Conservation (phyloP, 306 rosid genomes). For the Quercus wislizeni region DNA sequence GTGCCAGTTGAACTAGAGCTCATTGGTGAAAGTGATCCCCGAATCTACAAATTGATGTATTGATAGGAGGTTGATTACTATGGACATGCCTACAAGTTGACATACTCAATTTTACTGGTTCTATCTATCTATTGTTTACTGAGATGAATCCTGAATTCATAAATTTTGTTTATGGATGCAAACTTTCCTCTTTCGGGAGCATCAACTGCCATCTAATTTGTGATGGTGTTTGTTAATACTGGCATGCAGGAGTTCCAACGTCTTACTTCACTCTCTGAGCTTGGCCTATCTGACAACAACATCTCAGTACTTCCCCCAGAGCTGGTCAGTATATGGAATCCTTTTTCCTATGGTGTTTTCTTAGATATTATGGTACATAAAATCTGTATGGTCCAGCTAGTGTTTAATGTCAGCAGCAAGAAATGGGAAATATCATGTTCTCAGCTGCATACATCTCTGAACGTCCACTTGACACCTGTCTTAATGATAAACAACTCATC, state of each 20-base stretch:
- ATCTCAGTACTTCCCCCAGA: conserved; percentile 78
- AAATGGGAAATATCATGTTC: not conserved
- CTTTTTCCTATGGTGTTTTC: not conserved
- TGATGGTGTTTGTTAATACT: conserved; percentile 19
- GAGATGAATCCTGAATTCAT: not conserved
- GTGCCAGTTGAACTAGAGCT: too few species aligned
- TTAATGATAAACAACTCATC: too few species aligned
- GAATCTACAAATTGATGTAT: not conserved
- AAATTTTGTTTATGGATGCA: conserved; percentile 8
- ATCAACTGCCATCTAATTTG: conserved; percentile 1
- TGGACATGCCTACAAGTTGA: not conserved
- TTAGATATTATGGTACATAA: not conserved
- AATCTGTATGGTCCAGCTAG: not conserved
- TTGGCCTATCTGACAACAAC: conserved; percentile 80
- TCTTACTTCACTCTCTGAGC: conserved; percentile 68
- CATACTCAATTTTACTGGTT: not conserved
- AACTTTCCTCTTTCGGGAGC: not conserved
- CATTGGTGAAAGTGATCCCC: too few species aligned
- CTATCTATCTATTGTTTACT: not conserved
- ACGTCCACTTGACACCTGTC: too few species aligned
- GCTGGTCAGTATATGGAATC: conserved; percentile 58
- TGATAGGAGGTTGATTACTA: not conserved
- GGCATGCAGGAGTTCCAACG: conserved; percentile 64
- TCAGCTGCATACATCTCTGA: too few species aligned
- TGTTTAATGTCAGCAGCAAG: conserved; percentile 1